Evolutionary conservation across 2,329 filamentous ascomycete genomes (phyloP).

Genomic region (Cephalotrichum gorgonifer): DNA sequence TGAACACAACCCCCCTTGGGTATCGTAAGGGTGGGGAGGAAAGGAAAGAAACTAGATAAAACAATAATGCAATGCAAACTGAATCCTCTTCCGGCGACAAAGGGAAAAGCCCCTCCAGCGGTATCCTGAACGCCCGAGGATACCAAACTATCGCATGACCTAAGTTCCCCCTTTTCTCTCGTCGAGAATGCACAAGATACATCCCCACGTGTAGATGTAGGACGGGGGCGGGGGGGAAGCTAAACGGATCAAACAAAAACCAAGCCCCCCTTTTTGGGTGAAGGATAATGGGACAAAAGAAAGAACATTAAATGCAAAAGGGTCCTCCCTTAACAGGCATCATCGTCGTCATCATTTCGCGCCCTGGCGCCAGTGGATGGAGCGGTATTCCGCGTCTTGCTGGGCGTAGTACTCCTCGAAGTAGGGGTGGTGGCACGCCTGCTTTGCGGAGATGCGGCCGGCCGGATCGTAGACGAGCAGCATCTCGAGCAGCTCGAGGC

Average conservation of each 20-base stretch:
- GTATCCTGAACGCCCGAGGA: constrained; percentile 5
- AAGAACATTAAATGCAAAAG: neutral
- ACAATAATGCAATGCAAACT: too few species aligned
- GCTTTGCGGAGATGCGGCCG: constrained; percentile 79
- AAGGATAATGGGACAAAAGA: neutral
- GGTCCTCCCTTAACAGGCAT: neutral
- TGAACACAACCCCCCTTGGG: neutral
- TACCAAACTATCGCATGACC: neutral
- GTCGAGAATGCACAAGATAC: neutral
- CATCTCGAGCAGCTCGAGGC: constrained; percentile 55
- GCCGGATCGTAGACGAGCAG: constrained; percentile 84
- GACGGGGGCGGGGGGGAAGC: neutral
- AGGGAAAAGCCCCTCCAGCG: neutral
- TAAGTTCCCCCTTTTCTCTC: neutral
- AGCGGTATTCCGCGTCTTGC: constrained; percentile 19
- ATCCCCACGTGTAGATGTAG: neutral
- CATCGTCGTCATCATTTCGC: neutral
- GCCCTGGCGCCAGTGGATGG: too few species aligned
- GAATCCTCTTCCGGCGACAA: neutral
- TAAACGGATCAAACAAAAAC: neutral
- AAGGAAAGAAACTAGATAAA: neutral
- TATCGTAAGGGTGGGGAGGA: neutral
- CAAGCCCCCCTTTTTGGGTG: too few species aligned
- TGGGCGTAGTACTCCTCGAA: constrained; percentile 41
- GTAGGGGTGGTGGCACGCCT: constrained; percentile 75